phyloP scores from a whole-genome alignment of 129 eudicot species.

The Artemisia tridentata region DNA sequence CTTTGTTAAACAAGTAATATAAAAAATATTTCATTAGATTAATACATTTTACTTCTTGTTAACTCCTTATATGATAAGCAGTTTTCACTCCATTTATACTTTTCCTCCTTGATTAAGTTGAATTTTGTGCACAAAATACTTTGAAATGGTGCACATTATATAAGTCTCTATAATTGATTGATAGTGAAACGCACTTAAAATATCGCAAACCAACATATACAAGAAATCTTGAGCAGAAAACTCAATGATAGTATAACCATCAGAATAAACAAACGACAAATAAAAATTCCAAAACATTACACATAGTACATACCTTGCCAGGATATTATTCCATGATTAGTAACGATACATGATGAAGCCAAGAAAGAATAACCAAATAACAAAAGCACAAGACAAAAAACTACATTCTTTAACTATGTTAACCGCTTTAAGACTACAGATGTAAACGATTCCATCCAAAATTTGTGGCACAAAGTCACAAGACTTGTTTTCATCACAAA shows the following conservation, averaged over 20 bases:
- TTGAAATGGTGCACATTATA: background rate
- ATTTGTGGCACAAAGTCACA: background rate
- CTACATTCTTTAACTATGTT: constrained; percentile 11
- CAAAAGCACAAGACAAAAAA: background rate
- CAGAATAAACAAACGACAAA: background rate
- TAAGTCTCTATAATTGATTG: background rate
- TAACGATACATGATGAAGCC: background rate
- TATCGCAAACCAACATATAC: background rate
- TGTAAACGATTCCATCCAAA: constrained; percentile 7
- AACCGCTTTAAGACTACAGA: background rate
- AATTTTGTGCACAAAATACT: background rate
- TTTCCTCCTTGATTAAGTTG: no score
- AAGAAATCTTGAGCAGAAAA: background rate
- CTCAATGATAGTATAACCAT: background rate
- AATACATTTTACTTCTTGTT: no score
- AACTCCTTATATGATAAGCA: background rate
- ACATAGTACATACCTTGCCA: background rate
- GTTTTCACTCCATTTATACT: no score
- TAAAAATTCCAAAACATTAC: background rate
- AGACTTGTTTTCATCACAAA: background rate
- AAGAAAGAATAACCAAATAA: background rate
- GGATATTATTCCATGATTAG: constrained; percentile 9
- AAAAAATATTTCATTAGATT: no score
- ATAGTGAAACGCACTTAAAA: background rate
- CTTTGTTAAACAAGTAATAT: no score